Evolutionary conservation across 2,329 filamentous ascomycete species (phyloP), one percentile per base, ranked within the genome.

Genomic region (Tolypocladium guangdongense): DNA sequence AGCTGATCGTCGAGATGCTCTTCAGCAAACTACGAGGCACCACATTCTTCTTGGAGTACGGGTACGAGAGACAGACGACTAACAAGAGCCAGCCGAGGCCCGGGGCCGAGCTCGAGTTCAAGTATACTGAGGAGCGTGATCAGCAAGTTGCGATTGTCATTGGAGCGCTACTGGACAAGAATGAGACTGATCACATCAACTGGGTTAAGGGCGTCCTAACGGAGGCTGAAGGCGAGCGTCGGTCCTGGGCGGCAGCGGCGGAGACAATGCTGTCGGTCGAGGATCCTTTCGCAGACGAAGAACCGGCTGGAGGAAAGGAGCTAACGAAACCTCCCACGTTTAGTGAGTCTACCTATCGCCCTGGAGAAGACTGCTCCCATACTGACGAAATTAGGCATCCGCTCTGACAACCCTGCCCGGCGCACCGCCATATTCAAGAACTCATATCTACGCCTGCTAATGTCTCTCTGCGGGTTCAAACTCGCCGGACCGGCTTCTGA

Each of bases 1-100:
- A 92, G 57, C 75, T 96, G 41, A 79, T 95, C 50, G 86, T 95
- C 1, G 93, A 99, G 70, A 82, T 99, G 78, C 76, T 99, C 16
- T 99, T 99, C 69, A 95, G 88, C 68, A 99, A 99, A 69, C 87
- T 90, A 54, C 85, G 84, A 51, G 80, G 81, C 47, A 96, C 89
- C 0, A 80, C 90, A 1, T 89, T 88, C 69, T 97, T 90, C 65
- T 78, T 99, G 6, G 91, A 97, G 64, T 90, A 91, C 63, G 93
- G 93, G 0, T 87, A 89, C 60, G 90, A 96, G 63, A 88, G 85
- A 64, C 89, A 87, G 65, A 90, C 92, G 59, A 81, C 84, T 27
- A 78, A 79, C 22, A 74, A 78, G 20, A 63, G 69, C n/a, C 78
- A 82, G 45, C 80, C 84, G 11, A 82, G 81, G 59, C 81, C 89